Evolutionary conservation across 208 protist species (phyloP).

Genomic region (Acanthamoeba culbertsoni): DNA sequence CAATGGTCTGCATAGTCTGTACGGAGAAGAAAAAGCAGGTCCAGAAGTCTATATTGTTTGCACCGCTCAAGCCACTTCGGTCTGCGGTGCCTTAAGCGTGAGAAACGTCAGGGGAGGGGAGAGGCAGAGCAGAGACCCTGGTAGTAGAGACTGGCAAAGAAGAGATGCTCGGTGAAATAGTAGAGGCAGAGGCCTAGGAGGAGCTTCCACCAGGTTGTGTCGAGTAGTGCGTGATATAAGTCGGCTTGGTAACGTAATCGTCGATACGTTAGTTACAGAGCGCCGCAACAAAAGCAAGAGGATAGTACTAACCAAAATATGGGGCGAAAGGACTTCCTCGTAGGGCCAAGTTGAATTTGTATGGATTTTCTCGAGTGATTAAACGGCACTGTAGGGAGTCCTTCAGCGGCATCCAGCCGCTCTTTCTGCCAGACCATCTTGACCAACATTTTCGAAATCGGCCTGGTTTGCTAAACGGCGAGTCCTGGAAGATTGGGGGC

Average conservation of each 20-base stretch:
- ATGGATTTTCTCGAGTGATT: conserved; percentile 28
- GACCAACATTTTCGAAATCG: not conserved
- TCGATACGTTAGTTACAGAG: not conserved
- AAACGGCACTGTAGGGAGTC: conserved; percentile 32
- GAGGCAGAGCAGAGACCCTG: not conserved
- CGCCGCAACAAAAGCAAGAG: not conserved
- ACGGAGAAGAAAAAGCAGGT: conserved; percentile 59
- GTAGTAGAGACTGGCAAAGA: conserved; percentile 51
- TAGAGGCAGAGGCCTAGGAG: conserved; percentile 1
- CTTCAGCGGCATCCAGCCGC: not conserved
- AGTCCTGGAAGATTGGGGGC: not conserved
- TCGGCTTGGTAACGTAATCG: not conserved
- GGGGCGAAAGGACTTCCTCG: not conserved
- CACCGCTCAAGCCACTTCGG: not conserved
- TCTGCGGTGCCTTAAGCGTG: not conserved
- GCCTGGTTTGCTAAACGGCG: not conserved
- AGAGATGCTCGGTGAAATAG: conserved; percentile 33
- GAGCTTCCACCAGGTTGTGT: conserved; percentile 61
- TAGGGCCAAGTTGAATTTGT: conserved; percentile 21
- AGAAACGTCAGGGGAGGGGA: not conserved
- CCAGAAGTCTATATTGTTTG: not conserved
- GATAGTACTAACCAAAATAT: not conserved
- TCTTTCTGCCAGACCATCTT: not conserved
- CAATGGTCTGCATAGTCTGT: conserved; percentile 57
- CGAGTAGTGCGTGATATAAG: conserved; percentile 36